Conservation (phyloP, 371 early-diverging fungal genomes). For the Mortierella sp. region DNA sequence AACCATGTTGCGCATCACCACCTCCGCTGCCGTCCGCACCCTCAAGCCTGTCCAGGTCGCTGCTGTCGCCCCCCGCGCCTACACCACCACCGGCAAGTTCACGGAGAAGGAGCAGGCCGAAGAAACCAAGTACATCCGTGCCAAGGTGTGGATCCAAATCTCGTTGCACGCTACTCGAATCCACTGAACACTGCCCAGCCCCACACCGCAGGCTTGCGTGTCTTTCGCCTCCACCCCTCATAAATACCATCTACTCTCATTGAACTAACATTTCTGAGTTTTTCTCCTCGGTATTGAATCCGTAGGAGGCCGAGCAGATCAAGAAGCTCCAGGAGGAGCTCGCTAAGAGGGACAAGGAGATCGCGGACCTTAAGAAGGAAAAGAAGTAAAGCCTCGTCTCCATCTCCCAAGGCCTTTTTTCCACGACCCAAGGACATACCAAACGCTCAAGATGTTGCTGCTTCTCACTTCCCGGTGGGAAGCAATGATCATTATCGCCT, state of each 20-base stretch:
- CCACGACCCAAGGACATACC: too few species aligned
- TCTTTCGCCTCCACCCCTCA: neutral
- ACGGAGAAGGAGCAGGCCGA: slow-evolving; percentile 43
- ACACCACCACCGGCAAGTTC: slow-evolving; percentile 16
- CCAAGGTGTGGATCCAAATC: slow-evolving; percentile 22
- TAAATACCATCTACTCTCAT: neutral
- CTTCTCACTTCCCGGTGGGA: too few species aligned
- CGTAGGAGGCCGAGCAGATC: slow-evolving; percentile 44
- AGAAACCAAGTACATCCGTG: slow-evolving; percentile 40
- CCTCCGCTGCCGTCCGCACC: slow-evolving; percentile 37
- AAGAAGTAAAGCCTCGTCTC: slow-evolving; percentile 23
- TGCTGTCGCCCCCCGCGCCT: slow-evolving; percentile 36
- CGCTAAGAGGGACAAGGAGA: slow-evolving; percentile 48
- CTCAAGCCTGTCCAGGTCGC: slow-evolving; percentile 54
- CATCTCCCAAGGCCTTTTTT: too few species aligned
- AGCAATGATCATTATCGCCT: too few species aligned
- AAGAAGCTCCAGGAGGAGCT: slow-evolving; percentile 39
- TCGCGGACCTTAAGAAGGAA: slow-evolving; percentile 41
- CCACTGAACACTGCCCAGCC: neutral
- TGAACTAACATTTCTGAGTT: neutral
- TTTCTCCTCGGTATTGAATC: neutral
- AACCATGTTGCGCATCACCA: slow-evolving; percentile 52
- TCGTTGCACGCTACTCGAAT: neutral
- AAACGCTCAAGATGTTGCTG: too few species aligned
- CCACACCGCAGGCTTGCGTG: neutral